Percentiles rank a stretch among this genome's conserved stretches.
phyloP scores from a whole-genome alignment of 2,329 filamentous ascomycete species.

The Geosmithia morbida region DNA sequence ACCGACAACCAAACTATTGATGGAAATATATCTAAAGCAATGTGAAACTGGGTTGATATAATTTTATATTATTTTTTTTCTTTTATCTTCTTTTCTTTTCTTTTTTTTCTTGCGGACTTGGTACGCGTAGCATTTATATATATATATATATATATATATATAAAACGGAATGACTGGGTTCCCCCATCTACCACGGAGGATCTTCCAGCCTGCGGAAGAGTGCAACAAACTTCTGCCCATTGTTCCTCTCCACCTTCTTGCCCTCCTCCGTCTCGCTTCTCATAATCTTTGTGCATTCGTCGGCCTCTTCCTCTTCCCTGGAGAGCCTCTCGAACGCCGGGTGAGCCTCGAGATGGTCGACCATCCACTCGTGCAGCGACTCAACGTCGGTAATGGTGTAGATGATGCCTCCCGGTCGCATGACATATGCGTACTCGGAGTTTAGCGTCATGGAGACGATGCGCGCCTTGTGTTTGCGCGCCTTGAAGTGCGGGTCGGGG shows the following conservation, averaged over 20 bases:
- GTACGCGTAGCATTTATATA: neutral
- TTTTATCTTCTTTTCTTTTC: neutral
- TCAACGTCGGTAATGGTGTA: slow-evolving; percentile 98
- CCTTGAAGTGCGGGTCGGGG: slow-evolving; percentile 96
- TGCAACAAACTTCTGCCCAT: slow-evolving; percentile 81
- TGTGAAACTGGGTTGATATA: too few relatives aligned
- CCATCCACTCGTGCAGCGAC: slow-evolving; percentile 89
- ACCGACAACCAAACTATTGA: neutral
- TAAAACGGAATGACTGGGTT: neutral
- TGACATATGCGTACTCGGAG: slow-evolving; percentile 82
- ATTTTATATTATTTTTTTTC: neutral
- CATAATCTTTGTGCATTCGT: slow-evolving; percentile 61
- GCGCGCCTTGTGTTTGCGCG: slow-evolving; percentile 88
- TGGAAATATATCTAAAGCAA: neutral
- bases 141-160: neutral
- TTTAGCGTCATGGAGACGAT: slow-evolving; percentile 83
- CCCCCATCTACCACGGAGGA: slow-evolving; percentile 49
- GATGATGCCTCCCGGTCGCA: slow-evolving; percentile 70
- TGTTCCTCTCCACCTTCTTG: slow-evolving; percentile 88
- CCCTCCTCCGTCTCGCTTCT: slow-evolving; percentile 83
- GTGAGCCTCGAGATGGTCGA: slow-evolving; percentile 66
- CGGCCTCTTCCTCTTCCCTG: slow-evolving; percentile 50
- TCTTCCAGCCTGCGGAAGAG: slow-evolving; percentile 72
- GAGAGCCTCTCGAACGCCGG: slow-evolving; percentile 64
- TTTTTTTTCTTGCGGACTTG: neutral